These are phyloP conservation scores for Porogramme epimiltina DNA, from an alignment of 1,284 basidiomycete genomes.

Conservation along the genomic window DNA sequence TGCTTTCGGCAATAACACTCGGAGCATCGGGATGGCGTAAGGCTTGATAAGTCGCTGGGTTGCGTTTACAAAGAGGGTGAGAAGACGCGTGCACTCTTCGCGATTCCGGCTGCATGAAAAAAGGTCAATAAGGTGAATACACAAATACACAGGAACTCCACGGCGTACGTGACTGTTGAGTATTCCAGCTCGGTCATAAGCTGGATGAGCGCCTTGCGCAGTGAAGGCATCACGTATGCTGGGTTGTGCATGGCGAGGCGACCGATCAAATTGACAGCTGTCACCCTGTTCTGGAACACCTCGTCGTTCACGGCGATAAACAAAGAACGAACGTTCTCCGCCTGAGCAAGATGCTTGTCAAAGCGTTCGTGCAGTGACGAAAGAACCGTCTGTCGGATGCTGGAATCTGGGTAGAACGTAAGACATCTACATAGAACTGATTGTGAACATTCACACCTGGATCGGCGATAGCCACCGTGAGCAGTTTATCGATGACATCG, in stretches of 20 bases:
- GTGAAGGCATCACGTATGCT: conserved; percentile 97
- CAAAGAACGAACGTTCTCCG: conserved; percentile 95
- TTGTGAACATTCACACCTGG: conserved; percentile 64
- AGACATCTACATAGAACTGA: conserved; percentile 2
- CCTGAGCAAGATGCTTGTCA: conserved; percentile 98
- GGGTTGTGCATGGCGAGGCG: conserved; percentile 96
- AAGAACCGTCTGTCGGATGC: conserved; percentile 88
- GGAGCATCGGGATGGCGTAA: conserved; percentile 95
- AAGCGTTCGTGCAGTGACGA: conserved; percentile 91
- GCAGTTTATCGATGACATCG: conserved; percentile 95
- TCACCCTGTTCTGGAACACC: conserved; percentile 90
- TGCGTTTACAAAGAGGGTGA: conserved; percentile 87
- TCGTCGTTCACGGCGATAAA: conserved; percentile 99
- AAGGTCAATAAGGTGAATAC: too few relatives aligned
- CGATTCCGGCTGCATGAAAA: conserved; percentile 64
- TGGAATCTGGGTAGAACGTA: conserved; percentile 54
- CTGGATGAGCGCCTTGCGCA: conserved; percentile 96
- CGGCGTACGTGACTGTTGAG: conserved; percentile 77
- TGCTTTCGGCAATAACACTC: conserved; percentile 88
- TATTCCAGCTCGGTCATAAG: conserved; percentile 97
- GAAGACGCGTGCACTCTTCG: conserved; percentile 89
- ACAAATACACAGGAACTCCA: background rate
- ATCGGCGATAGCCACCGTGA: conserved; percentile 97
- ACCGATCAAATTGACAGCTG: conserved; percentile 91
- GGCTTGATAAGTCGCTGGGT: conserved; percentile 95